phyloP scores from a whole-genome alignment of 352 stramenopile species.

The Phytophthora rubi region DNA sequence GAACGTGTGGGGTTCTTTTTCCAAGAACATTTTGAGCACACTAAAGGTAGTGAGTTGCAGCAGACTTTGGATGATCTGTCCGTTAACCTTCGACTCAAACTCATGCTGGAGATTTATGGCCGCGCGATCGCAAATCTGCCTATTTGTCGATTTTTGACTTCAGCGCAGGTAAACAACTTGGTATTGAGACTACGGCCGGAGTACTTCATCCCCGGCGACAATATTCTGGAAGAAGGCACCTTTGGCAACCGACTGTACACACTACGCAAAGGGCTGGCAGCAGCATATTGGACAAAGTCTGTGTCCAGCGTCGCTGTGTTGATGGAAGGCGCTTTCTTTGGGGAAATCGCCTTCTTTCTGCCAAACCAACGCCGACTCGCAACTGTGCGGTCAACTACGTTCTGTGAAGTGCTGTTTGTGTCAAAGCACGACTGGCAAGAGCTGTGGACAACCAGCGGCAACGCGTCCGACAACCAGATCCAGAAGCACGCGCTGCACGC shows the following conservation, averaged over 20 bases:
- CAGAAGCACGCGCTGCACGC: constrained; percentile 63
- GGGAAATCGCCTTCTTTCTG: constrained; percentile 75
- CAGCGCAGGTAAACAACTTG: constrained; percentile 57
- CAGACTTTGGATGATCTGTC: constrained; percentile 65
- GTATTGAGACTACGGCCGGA: constrained; percentile 60
- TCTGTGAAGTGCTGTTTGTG: constrained; percentile 68
- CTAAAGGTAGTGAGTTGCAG: constrained; percentile 66
- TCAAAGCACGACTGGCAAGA: constrained; percentile 67
- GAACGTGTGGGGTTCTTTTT: constrained; percentile 68
- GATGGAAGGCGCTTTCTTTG: constrained; percentile 48
- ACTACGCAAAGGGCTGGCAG: constrained; percentile 60
- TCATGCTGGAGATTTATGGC: constrained; percentile 79
- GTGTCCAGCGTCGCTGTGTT: constrained; percentile 18
- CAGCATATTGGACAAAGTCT: constrained; percentile 41
- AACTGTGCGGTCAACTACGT: constrained; percentile 62
- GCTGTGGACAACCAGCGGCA: constrained; percentile 47
- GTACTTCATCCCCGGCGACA: constrained; percentile 46
- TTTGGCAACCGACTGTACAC: constrained; percentile 63
- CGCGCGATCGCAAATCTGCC: constrained; percentile 48
- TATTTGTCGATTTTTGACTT: constrained; percentile 55
- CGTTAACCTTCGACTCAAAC: constrained; percentile 58
- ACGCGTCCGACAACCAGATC: constrained; percentile 48
- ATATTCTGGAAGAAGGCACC: constrained; percentile 40
- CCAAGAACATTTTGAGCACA: constrained; percentile 65
- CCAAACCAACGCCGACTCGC: constrained; percentile 61